Percentiles rank a stretch among this genome's conserved stretches.
phyloP scores from a whole-genome alignment of 768 basidiomycete species.

The Rhodotorula taiwanensis region DNA sequence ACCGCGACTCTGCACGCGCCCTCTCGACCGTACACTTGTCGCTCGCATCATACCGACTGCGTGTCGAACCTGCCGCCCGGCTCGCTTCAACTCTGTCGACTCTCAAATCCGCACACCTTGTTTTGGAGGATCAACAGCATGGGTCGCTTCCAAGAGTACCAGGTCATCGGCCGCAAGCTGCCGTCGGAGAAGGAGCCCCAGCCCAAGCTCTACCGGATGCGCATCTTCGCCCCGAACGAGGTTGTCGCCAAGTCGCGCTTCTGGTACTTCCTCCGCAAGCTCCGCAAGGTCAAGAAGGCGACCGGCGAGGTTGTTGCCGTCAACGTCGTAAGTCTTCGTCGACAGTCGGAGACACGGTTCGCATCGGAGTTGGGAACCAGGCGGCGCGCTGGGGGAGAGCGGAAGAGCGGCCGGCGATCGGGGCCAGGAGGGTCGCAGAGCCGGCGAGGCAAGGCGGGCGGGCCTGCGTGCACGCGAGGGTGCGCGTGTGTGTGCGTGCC shows the following conservation, averaged over 20 bases:
- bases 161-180: slow-evolving; percentile 94
- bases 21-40: no score
- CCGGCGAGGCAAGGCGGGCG: no score
- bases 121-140: slow-evolving; percentile 36
- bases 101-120: neutral
- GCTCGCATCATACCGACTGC: no score
- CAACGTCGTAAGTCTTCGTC: slow-evolving; percentile 81
- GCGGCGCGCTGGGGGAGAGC: neutral
- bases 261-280: slow-evolving; percentile 98
- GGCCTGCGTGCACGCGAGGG: no score
- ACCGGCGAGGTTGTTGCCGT: slow-evolving; percentile 98
- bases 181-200: slow-evolving; percentile 86
- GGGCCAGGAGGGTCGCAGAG: neutral
- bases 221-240: slow-evolving; percentile 97
- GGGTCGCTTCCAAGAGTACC: slow-evolving; percentile 66
- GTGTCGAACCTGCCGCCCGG: no score
- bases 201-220: slow-evolving; percentile 99
- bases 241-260: slow-evolving; percentile 98
- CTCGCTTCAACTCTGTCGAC: neutral
- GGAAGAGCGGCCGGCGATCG: neutral
- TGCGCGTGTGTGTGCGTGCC: no score
- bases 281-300: slow-evolving; percentile 99
- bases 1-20: no score
- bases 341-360: neutral
- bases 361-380: neutral